Evolutionary conservation across 2,329 filamentous ascomycete species (phyloP).

Genomic region (Sporothrix mexicana): DNA sequence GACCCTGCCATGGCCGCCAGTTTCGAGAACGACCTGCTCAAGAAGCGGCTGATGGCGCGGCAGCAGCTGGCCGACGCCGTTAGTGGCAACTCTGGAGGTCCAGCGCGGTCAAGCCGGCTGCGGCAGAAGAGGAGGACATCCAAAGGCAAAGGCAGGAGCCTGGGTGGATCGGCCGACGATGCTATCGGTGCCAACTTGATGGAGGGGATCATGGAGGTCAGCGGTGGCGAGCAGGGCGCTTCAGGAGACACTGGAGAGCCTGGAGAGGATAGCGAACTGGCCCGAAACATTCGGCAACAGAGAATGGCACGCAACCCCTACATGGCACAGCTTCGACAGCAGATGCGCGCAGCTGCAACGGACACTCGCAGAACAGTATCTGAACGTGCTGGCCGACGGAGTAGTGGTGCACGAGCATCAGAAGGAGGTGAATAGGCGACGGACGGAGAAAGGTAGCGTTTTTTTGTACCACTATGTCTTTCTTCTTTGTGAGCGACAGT

Average conservation of each 20-base stretch:
- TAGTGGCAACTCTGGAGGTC: slow-evolving; percentile 32
- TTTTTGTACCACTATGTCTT: slow-evolving; percentile 16
- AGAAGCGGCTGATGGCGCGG: slow-evolving; percentile 54
- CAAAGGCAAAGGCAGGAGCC: slow-evolving; percentile 56
- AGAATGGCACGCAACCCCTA: slow-evolving; percentile 27
- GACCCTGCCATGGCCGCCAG: slow-evolving; percentile 44
- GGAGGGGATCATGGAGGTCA: slow-evolving; percentile 20
- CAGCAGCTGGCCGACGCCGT: slow-evolving; percentile 43
- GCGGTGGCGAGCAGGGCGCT: neutral
- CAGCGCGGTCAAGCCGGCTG: slow-evolving; percentile 39
- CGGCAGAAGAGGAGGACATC: slow-evolving; percentile 35
- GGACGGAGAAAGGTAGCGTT: neutral
- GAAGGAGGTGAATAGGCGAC: neutral
- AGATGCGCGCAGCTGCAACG: slow-evolving; percentile 19
- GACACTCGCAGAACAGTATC: neutral
- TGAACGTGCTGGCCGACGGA: neutral
- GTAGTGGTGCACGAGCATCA: neutral
- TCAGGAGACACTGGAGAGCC: neutral
- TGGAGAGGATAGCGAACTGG: neutral
- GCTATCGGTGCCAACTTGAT: neutral
- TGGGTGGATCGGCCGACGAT: slow-evolving; percentile 36
- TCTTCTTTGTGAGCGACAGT: neutral
- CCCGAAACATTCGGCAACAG: slow-evolving; percentile 23
- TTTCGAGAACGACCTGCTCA: slow-evolving; percentile 60
- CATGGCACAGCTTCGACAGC: slow-evolving; percentile 34